phyloP scores from a whole-genome alignment of 768 basidiomycete genomes.

The Tylopilus felleus region DNA sequence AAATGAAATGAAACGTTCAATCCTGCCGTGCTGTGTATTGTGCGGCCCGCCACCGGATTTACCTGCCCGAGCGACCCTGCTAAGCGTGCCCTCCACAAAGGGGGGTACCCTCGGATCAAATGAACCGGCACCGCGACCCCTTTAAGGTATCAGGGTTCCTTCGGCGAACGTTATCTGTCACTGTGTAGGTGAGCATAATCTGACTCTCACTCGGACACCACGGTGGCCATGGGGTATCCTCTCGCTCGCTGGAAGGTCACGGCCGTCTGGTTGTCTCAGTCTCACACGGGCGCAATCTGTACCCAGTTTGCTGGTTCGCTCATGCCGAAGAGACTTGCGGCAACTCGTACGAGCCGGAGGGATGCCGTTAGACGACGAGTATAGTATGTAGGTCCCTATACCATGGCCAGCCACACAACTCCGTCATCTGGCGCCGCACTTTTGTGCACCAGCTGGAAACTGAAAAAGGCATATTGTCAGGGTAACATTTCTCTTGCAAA shows the following conservation, averaged over 20 bases:
- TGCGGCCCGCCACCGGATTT: conserved; percentile 7
- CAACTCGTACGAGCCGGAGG: not conserved
- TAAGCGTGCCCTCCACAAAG: not conserved
- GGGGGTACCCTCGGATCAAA: conserved; percentile 1
- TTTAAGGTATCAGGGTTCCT: not conserved
- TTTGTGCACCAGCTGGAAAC: not conserved
- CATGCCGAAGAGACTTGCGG: not conserved
- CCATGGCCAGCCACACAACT: not conserved
- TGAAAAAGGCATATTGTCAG: conserved; percentile 1
- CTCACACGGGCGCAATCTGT: not conserved
- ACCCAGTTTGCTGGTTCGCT: not conserved
- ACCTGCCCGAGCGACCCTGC: conserved; percentile 1
- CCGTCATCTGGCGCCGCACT: conserved; percentile 5
- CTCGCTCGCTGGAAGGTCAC: not conserved
- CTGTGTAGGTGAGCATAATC: not conserved
- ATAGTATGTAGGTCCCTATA: not conserved
- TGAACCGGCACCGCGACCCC: conserved; percentile 9
- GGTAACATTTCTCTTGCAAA: not conserved
- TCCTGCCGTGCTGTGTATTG: conserved; percentile 6
- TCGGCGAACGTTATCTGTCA: not conserved
- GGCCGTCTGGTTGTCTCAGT: not conserved
- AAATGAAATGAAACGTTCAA: conserved; percentile 9
- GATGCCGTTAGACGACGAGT: not conserved
- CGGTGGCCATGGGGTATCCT: not conserved
- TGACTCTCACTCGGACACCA: not conserved